Base-by-base conservation (phyloP, 2,329 filamentous ascomycete species). In the Fusarium bactridioides region DNA sequence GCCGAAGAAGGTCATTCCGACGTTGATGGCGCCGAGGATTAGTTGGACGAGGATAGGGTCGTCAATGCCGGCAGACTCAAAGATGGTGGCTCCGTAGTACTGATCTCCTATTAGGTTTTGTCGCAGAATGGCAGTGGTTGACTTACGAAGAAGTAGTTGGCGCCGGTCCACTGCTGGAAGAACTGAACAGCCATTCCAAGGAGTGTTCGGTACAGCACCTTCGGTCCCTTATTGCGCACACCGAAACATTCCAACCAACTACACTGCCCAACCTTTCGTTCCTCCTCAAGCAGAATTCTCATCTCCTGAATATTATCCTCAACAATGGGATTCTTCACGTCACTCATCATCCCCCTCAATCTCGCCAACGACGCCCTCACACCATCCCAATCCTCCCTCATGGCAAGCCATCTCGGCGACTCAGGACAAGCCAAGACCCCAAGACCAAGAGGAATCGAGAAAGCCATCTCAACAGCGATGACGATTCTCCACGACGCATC, bases 1-100 rank as follows among this genome's bases (percentile, higher is more conserved):
- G 18, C 91, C 91, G 44, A 86, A 85, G 69, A 93, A 89, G 18
- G 91, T 93, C 79, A 87, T 88, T 69, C 83, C 85, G 13, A 93
- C 90, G 75, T 94, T 94, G 71, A 93, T 90, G 7, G 87, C 88
- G 23, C 87, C 87, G 1, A 92, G 85, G 65, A 93, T 93, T 77
- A 93, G 89, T 76, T 92, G 90, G 0, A 89, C 91, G 59, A 89
- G 83, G 74, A 91, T 91, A 18, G 89, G 88, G 79, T 94, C 91
- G 4, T 86, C 80, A 47, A 94, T 85, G 62, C 91, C 91, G 4
- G 91, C 89, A 1, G 90, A 88, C 58, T 86, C 69, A 79, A 94
- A 94, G 76, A 94, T 88, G 15, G 87, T 89, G 16, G 88, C 88
- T n/a, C 88, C 88, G 77, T 92, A 93, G 80, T 90, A 90, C 29